Evolutionary conservation across 352 stramenopile species (phyloP).

Genomic region (Peronospora tabacina): DNA sequence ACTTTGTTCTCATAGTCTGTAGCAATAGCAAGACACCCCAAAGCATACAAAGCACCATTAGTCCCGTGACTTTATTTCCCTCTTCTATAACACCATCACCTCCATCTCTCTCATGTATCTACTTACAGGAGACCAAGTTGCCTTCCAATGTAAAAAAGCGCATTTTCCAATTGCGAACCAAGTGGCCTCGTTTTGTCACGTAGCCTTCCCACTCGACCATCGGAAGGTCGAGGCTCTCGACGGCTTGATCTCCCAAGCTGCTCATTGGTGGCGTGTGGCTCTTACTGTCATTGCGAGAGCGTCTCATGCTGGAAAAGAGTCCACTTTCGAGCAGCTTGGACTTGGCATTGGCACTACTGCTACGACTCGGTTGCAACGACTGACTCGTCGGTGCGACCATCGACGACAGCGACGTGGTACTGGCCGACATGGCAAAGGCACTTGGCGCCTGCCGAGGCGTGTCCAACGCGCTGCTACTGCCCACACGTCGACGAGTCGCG

Average conservation of each 20-base stretch:
- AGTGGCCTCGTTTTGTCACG: constrained; percentile 82
- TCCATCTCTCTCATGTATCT: neutral
- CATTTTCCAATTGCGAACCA: constrained; percentile 86
- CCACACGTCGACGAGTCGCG: constrained; percentile 49
- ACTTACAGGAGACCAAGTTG: constrained; percentile 76
- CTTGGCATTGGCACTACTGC: constrained; percentile 39
- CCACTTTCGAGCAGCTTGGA: constrained; percentile 19
- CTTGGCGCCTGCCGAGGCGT: constrained; percentile 19
- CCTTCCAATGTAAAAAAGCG: constrained; percentile 84
- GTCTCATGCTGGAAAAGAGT: constrained; percentile 53
- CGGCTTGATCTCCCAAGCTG: constrained; percentile 37
- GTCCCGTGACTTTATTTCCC: neutral
- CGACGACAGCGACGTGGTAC: constrained; percentile 48
- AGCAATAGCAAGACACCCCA: neutral
- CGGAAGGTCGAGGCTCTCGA: constrained; percentile 80
- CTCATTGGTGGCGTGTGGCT: constrained; percentile 10
- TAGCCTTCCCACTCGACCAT: constrained; percentile 87
- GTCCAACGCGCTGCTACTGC: constrained; percentile 58
- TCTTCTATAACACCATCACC: neutral
- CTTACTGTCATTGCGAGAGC: constrained; percentile 36
- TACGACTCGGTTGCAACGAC: constrained; percentile 30
- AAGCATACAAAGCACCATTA: neutral
- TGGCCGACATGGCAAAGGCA: constrained; percentile 40
- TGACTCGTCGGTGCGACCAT: constrained; percentile 22
- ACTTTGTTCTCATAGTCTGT: constrained; percentile 85